Evolutionary conservation across 2,329 filamentous ascomycete genomes (phyloP), one percentile per base, ranked within the genome.

Genomic region (Calonectria henricotiae): DNA sequence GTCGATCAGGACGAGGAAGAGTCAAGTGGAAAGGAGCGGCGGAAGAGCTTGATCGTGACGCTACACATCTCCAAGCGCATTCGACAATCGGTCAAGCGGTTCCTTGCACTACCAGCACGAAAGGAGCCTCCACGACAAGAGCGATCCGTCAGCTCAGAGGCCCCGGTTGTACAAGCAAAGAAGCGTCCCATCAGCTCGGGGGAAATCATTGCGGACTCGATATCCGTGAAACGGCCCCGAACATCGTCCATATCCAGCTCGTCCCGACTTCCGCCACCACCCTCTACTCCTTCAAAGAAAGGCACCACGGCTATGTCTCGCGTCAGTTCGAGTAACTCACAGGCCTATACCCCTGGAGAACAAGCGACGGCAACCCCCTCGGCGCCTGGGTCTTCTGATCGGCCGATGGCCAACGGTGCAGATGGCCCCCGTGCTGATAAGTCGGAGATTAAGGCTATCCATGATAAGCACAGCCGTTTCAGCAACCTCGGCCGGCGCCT

Each of bases 261-360:
- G 5, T 73, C 79, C 27, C 79, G 82, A 58, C 74, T 82, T 15
- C 75, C 82, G 15, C 78, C 81, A 1, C 87, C 87, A 1, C 86
- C 87, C 0, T 85, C 86, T 2, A 90, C 88, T 0, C 88, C 88
- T 0, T 84, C 87, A 11, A 89, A 86, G 71, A 88, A 84, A 66
- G 80, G 83, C 1, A 82, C 85, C 15, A 82, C 83, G 1, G 79
- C 86, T 66, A 89, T 89, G 87, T 87, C 85, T 5, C 86, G 88
- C 4, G 87, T 85, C 39, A 83, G 86, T 62, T 89, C 88, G 1
- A 88, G 80, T 77, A 88, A 86, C 75, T 89, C 88, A 0, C 82
- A 86, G 69, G 84, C 83, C 8, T 82, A 86, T 47, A 89, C 88
- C 0, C 88, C 88, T 0, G 86, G 86, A 23, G 85, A 86, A 8